Base-by-base conservation (phyloP, 495 filamentous ascomycete genomes). In the Cercophora sp. region DNA sequence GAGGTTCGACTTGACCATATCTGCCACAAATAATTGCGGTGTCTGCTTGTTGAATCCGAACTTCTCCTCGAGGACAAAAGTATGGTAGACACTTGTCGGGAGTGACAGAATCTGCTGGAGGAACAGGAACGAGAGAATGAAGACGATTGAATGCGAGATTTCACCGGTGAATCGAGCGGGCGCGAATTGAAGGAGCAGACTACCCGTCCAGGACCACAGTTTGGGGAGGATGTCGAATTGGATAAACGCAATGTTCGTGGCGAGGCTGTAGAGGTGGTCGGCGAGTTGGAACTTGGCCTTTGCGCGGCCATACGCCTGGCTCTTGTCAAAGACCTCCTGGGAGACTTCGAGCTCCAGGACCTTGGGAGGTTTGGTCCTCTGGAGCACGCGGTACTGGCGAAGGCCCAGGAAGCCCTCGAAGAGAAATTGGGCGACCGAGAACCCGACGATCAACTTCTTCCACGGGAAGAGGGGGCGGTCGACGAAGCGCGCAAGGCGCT, bases 11-110 rank as follows among this genome's bases (percentile, higher is more conserved):
- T 97, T 98, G 71, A 96, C 71, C 77, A 94, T 84, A 64, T 98
- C 93, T 57, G 84, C 88, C 37, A 97, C 71, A 78, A 91, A 98
- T 3, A 96, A 77, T 70, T 84, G 85, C 32, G 87, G 69, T 0
- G 93, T 97, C 74, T 94, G 89, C 77, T 98, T 97, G 70, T 98
- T 98, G 80, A 98, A 98, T 20, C 93, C 94, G 67, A 91, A 98
- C 63, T 90, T 88, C 77, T 97, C 90, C 66, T 98, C 93, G 36
- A 97, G 78, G 34, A 96, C 87, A 64, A 98, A 98, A 1, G 86
- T 91, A 74, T 89, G 84, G 77, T 96, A 98, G 64, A 96, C 87
- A 46, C 79, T 85, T 49, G 86, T 80, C 13, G 94, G 94, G 41
- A 97, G 73, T 31, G 83, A 85, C 50, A 94, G 69, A 42, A 86